Evolutionary conservation across 148 eudicot species (phyloP), one percentile per base, ranked within the genome.

Genomic region (Rhododendron ovatum): DNA sequence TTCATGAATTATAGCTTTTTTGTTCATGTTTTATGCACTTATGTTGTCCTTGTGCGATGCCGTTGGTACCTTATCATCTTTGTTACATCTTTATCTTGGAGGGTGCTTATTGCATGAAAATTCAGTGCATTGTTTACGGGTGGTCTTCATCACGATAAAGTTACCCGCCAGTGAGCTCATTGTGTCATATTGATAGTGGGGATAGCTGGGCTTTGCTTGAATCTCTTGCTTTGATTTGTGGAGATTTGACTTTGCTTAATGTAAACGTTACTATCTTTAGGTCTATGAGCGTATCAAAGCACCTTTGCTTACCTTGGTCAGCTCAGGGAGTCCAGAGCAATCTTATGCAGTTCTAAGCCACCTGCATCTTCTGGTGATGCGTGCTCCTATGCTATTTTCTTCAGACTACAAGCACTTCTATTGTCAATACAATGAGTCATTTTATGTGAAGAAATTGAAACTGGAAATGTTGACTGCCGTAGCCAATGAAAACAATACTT

Each of bases 381-480:
- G 99, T 89, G 99, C 99, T 78, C 99, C 98, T 63, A 94, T 92
- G 92, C 89, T 98, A 59, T 98, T 98, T 91, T 89, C 98, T 69
- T 91, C 98, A 48, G 99, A 95, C 89, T 98, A 95, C 92, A 98
- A 98, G 84, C 98, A 98, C 92, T 95, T 98, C 88, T 98, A 94
- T 85, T 98, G 98, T 89, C 99, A 95, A 84, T 98, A 95, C 86
- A 98, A 98, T 85, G 99, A 98, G 51, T 96, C 99, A 53, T 94
- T 98, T 86, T 95, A 95, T 90, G 99, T 95, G 71, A 98, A 98
- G 90, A 98, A 95, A 91, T 89, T 98, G 91, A 98, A 98, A 92
- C 99, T 95, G 85, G 98, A 98, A 82, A 98, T 98, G 99, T 89
- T 98, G 92, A 98, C 99, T 77, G 95, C 96, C 22, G 99, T 98